These are phyloP conservation scores for Colletotrichum karsti DNA, from an alignment of 2,329 filamentous ascomycete species.

Conservation along the genomic window DNA sequence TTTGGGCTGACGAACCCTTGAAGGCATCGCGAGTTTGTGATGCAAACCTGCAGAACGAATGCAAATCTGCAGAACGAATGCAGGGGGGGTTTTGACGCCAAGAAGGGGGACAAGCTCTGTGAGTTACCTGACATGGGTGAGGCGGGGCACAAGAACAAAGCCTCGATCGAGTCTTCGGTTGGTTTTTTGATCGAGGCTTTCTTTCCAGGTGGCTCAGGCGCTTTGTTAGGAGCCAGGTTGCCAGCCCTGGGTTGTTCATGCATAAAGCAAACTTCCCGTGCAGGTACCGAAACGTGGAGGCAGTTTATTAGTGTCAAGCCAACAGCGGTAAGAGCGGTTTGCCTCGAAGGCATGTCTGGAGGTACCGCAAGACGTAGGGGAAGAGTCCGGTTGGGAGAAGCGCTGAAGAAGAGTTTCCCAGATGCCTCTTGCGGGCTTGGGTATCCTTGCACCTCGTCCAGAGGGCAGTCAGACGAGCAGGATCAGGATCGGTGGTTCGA, in stretches of 20 bases:
- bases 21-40: neutral
- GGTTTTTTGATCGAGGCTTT: slow-evolving; percentile 2
- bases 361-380: no score
- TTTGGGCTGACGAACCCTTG: neutral
- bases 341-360: neutral
- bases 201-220: neutral
- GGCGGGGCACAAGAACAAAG: slow-evolving; percentile 10
- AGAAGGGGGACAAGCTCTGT: neutral
- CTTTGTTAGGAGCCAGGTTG: neutral
- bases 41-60: neutral
- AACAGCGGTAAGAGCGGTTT: neutral
- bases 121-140: slow-evolving; percentile 10
- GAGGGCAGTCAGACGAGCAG: neutral
- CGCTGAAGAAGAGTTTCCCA: neutral
- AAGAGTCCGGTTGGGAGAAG: neutral
- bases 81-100: slow-evolving; percentile 19
- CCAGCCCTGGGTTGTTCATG: slow-evolving; percentile 4
- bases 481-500: neutral
- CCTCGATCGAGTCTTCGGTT: neutral
- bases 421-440: neutral
- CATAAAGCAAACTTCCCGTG: slow-evolving; percentile 2
- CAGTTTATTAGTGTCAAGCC: neutral
- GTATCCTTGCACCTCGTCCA: neutral
- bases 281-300: slow-evolving; percentile 15
- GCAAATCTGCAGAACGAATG: neutral